Evolutionary conservation across 2,329 filamentous ascomycete genomes (phyloP), one percentile per base, ranked within the genome.

Genomic region (Fusarium sp.): DNA sequence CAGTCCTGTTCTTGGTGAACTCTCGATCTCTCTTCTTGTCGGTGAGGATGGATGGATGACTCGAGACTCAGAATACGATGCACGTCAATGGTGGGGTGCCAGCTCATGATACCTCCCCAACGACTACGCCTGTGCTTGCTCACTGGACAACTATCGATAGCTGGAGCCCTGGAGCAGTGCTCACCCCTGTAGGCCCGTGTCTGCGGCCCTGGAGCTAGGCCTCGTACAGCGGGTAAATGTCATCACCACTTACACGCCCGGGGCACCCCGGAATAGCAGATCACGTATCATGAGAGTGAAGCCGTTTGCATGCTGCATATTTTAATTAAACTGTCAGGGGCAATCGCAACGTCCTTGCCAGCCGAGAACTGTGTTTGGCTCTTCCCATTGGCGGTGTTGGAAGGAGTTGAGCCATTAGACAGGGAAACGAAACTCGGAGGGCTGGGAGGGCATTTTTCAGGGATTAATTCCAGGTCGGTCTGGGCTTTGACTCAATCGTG

Each of bases 71-170:
- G 49, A 55, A 68, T 50, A 38, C 46, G 57, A 69, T 68, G 57
- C 65, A 45, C 49, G 46, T 57, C 35, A 72, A 66, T 73, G 60
- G 72, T 62, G 73, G 75, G 74, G 74, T 68, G 73, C 73, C 74
- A 76, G 72, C 75, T 76, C 71, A 77, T 70, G 64, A 75, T 65
- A 74, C 65, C 62, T 68, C 67, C 62, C 67, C 62, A 62, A 55
- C 50, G 53, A 50, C 41, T 25, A 52, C 54, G 61, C 71, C 71
- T 68, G 67, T 65, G 71, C 68, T 61, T 54, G 73, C 74, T 77
- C 72, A 75, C 76, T 69, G 65, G 76, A 75, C 76, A 78, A 78
- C 75, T 62, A 78, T 77, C 76, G 70, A 78, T 76, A 74, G 45
- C 47, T 35, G 29, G n/a, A 35, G n/a, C 47, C 47, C 47, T 6